Evolutionary conservation across 2,329 filamentous ascomycete genomes (phyloP), one percentile per base, ranked within the genome.

Genomic region (Penicillium corylophilum): DNA sequence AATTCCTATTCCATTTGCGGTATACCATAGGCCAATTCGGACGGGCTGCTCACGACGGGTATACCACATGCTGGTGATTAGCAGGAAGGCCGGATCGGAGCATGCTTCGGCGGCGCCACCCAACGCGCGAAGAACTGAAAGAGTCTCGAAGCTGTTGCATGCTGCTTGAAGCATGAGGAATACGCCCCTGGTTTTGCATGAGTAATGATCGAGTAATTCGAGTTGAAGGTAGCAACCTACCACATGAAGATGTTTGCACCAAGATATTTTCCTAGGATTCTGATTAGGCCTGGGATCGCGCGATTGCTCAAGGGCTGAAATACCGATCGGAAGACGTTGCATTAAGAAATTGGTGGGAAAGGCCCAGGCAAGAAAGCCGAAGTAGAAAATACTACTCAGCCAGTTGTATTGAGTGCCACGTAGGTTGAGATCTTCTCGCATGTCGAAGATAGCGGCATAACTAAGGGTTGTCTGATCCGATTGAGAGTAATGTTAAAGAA

Each of bases 11-110:
- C 83, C 83, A 43, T 84, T 84, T 26, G 80, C 82, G 0, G 78
- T 76, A 61, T 82, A 85, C 81, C 82, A 85, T 0, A 81, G 69
- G 1, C 80, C 81, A 44, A 85, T 83, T 0, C 83, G 74, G 2
- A 82, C 73, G 0, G 84, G 83, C 59, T 87, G 84, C 60, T 88
- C 81, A 3, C 76, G 73, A 9, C 83, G 75, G 1, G 83, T 85
- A 59, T 85, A 83, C 79, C 82, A 88, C 82, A 86, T 86, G 4
- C 77, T 78, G 0, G 83, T 86, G 31, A 87, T 82, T 1, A 87
- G 68, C 75, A 87, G 84, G 53, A 86, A 84, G 0, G 77, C 78
- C 1, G 83, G 84, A 59, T 84, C 82, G 2, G 79, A 72, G 47
- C 78, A 79, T 0, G 82, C 79, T 66, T 85, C 82, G 2, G 79